A percentile compares a stretch with the other conserved stretches of the same genome.
Evolutionary conservation across 805 yeast species (phyloP).

Genomic region (Blastobotrys peoriensis): DNA sequence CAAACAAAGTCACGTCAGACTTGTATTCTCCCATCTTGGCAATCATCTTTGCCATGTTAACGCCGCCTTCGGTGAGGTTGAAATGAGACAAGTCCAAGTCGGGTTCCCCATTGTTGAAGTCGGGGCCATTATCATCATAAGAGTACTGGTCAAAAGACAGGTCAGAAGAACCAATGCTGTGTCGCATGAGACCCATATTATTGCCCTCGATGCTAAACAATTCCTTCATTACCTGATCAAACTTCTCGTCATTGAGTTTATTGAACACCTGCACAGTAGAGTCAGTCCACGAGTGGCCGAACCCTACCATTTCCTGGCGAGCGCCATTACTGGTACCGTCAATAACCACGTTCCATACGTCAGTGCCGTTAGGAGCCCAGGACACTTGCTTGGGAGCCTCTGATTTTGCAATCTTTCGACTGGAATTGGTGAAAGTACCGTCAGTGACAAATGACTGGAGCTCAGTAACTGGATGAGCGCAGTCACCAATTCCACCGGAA

Average conservation of each 20-base stretch:
- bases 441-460: conserved; percentile 1
- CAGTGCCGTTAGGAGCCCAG: neutral
- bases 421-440: neutral
- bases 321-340: conserved; percentile 2
- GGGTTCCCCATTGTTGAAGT: neutral
- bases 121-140: conserved; percentile 1
- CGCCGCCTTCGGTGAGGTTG: conserved; percentile 1
- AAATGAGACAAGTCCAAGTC: neutral
- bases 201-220: conserved; percentile 1
- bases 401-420: neutral
- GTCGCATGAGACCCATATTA: conserved; percentile 7
- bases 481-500: conserved; percentile 4
- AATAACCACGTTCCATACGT: neutral
- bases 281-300: conserved; percentile 8
- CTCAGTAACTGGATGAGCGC: neutral
- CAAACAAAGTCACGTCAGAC: conserved; percentile 5
- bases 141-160: neutral
- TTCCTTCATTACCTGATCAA: conserved; percentile 4
- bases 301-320: conserved; percentile 4
- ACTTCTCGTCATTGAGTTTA: neutral
- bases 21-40: conserved; percentile 6
- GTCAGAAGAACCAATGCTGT: conserved; percentile 3
- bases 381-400: neutral
- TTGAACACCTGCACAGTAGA: conserved; percentile 1
- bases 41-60: conserved; percentile 5